Evolutionary conservation across 176 grass and related monocot species (phyloP).

Genomic region (Oryza australiensis): DNA sequence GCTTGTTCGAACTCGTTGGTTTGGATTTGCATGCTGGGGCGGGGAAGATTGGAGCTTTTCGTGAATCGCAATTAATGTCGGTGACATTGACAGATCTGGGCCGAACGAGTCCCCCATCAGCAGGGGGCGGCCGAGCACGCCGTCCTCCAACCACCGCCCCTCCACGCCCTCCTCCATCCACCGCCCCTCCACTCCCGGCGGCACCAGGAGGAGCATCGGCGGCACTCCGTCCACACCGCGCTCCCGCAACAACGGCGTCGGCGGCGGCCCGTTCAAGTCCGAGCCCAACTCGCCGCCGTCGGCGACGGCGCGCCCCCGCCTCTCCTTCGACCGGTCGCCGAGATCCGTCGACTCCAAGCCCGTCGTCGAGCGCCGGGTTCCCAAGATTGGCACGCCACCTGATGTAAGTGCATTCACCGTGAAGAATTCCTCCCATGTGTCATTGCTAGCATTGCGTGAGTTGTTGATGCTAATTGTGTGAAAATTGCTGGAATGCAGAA

Average conservation of each 20-base stretch:
- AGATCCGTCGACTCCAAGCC: conserved; percentile 74
- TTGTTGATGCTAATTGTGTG: conserved; percentile 6
- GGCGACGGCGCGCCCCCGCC: conserved; percentile 52
- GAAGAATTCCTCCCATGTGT: background rate
- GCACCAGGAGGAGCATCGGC: conserved; percentile 37
- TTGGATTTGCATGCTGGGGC: background rate
- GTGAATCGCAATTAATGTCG: conserved; percentile 2
- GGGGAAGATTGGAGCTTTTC: conserved; percentile 5
- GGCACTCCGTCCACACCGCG: conserved; percentile 65
- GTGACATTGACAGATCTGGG: conserved; percentile 73
- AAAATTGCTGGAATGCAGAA: conserved; percentile 49
- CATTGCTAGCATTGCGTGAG: background rate
- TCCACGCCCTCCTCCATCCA: conserved; percentile 48
- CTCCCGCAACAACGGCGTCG: conserved; percentile 34
- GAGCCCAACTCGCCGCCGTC: conserved; percentile 70
- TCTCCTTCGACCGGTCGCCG: conserved; percentile 86
- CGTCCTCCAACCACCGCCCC: conserved; percentile 54
- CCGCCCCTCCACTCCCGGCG: conserved; percentile 48
- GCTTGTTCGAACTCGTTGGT: background rate
- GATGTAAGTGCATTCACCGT: conserved; percentile 54
- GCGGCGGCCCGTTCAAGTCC: conserved; percentile 53
- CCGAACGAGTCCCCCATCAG: conserved; percentile 66
- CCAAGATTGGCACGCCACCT: conserved; percentile 71
- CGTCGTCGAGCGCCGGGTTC: conserved; percentile 65
- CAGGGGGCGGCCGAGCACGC: conserved; percentile 66